A percentile compares a stretch with the other conserved stretches of the same genome.
phyloP scores from a whole-genome alignment of 2,329 filamentous ascomycete species.

The Venturia carpophila region DNA sequence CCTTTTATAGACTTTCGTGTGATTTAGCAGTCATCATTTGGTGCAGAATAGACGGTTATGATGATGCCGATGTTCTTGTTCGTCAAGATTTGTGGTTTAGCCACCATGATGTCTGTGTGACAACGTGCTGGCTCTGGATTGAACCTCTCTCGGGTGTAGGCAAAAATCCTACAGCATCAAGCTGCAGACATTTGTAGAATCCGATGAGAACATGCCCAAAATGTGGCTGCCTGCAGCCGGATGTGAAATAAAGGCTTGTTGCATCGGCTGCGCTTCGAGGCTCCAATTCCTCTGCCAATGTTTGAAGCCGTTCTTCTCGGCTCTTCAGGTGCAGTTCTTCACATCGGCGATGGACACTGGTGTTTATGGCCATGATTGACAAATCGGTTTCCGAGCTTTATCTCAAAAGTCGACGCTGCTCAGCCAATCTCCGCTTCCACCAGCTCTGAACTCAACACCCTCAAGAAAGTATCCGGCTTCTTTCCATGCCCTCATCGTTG shows the following conservation, averaged over 20 bases:
- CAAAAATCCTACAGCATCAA: background rate
- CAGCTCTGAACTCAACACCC: conserved; percentile 56
- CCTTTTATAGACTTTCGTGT: background rate
- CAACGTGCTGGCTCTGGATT: background rate
- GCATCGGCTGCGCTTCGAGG: background rate
- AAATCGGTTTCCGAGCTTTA: background rate
- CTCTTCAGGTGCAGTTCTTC: background rate
- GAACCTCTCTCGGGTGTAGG: background rate
- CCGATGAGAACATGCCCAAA: background rate
- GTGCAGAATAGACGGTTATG: background rate
- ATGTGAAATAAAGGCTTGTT: background rate
- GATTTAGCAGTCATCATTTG: background rate
- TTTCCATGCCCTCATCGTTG: conserved; percentile 85
- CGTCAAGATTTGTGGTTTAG: background rate
- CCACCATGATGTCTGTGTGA: background rate
- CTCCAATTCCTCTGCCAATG: background rate
- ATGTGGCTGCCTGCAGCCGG: background rate
- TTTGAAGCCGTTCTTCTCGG: background rate
- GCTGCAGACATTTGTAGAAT: background rate
- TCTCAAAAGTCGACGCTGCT: conserved; percentile 9
- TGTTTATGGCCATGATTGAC: background rate
- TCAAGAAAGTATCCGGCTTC: conserved; percentile 89
- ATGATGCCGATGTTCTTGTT: background rate
- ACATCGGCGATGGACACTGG: background rate
- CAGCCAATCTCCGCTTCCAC: conserved; percentile 24